Base-by-base conservation (phyloP, 345 rosid species). In the Eucalyptus curtisii region DNA sequence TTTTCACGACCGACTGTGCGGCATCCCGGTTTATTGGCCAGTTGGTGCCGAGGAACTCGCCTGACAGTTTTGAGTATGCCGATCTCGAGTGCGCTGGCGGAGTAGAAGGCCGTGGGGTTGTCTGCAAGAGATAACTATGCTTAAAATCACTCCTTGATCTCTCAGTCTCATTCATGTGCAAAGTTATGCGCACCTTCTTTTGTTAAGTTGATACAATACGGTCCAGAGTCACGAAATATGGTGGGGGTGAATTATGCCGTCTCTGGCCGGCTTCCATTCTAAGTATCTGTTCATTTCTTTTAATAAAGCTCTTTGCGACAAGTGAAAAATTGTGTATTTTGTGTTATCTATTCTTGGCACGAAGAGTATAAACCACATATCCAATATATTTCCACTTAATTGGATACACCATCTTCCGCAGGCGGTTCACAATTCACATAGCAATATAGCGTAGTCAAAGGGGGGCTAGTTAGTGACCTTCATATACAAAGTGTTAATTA, bases 1-100 rank as follows among this genome's bases (percentile, higher is more conserved):
- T 95, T 76, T 93, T 95, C 40, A 80, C 91, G 33, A 61, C 97
- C 5, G 94, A 95, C 88, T 95, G 97, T 40, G 76, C 86, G 1
- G 92, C 88, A 9, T 89, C 90, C 15, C 66, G 66, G 80, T 92
- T 92, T 42, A 53, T 31, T 15, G 90, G 92, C 40, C 52, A 27
- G 80, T 47, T 86, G 33, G 84, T 15, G 6, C 13, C 8, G 24
- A 48, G 76, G 48, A 59, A 86, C 86, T 87, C 89, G 25, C 49
- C 64, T 10, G 88, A 57, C 52, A 33, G 37, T 87, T 80, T 53
- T 19, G 90, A 90, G 86, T 55, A 27, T 57, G 87, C 87, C 6
- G 48, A 68, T 76, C n/a, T 92, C 40, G 49, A 68, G 49, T 92
- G 92, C 61, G 89, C 57, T 11, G 86, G 90, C 55, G 90, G 88